Conservation (phyloP, 2,329 filamentous ascomycete species). For the Venturia nashicola region DNA sequence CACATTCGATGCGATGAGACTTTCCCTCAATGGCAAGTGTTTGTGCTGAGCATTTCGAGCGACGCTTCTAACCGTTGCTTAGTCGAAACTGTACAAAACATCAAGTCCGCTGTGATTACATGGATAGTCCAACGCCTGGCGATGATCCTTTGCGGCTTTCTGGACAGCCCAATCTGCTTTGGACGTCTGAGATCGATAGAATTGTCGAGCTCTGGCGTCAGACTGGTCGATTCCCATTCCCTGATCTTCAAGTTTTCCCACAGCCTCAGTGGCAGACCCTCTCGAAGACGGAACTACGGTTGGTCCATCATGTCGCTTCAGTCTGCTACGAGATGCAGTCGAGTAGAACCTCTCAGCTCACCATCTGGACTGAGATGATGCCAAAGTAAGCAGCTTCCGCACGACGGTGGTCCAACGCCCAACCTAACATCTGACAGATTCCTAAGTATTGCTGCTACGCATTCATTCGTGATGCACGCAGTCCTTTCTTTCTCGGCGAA, state of each 20-base stretch:
- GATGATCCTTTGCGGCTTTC: slow-evolving; percentile 39
- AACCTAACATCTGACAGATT: slow-evolving; percentile 40
- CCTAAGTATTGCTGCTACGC: slow-evolving; percentile 67
- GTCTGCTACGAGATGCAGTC: slow-evolving; percentile 72
- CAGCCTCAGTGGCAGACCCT: slow-evolving; percentile 61
- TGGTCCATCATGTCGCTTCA: slow-evolving; percentile 83
- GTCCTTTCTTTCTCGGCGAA: slow-evolving; percentile 89
- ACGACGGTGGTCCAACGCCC: slow-evolving; percentile 10
- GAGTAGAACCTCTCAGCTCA: slow-evolving; percentile 70
- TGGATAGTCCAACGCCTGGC: slow-evolving; percentile 65
- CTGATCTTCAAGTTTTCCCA: slow-evolving; percentile 65
- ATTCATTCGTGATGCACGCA: slow-evolving; percentile 87
- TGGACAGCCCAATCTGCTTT: slow-evolving; percentile 55
- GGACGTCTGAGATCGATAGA: slow-evolving; percentile 74
- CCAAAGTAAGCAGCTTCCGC: slow-evolving; percentile 57
- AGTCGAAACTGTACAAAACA: slow-evolving; percentile 99
- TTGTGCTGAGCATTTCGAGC: slow-evolving; percentile 11
- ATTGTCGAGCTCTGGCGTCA: slow-evolving; percentile 73
- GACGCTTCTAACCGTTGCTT: slow-evolving; percentile 12
- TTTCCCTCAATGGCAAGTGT: slow-evolving; percentile 82
- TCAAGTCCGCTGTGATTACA: slow-evolving; percentile 96
- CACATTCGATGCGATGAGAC: slow-evolving; percentile 97
- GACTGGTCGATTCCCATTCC: slow-evolving; percentile 77
- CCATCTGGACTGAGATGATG: slow-evolving; percentile 85
- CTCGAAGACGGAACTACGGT: slow-evolving; percentile 64